Conservation (phyloP, 176 grass and related monocot genomes). For the Aegilops sharonensis region DNA sequence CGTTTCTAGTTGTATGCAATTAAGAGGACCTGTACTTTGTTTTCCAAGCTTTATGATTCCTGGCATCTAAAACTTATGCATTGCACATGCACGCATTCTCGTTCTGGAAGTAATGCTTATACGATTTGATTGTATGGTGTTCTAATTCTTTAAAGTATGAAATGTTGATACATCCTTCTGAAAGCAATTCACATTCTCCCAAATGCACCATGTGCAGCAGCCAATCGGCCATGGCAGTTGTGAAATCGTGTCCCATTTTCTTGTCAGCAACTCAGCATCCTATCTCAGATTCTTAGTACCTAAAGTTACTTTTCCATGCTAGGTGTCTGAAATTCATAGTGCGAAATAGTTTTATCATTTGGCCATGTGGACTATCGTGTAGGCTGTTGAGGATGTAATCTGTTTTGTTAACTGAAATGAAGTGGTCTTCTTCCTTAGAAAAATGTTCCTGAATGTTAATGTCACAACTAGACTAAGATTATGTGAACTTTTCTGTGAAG, state of each 20-base stretch:
- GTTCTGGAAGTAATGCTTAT: not conserved
- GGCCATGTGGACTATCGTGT: not conserved
- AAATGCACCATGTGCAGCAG: not conserved
- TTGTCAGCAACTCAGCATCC: not conserved
- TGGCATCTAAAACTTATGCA: not conserved
- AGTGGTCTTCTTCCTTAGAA: not conserved
- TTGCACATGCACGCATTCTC: not conserved
- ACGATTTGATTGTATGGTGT: not conserved
- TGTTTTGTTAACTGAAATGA: slow-evolving; percentile 10
- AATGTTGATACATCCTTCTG: too few species aligned
- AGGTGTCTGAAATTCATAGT: not conserved
- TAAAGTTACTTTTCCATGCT: not conserved
- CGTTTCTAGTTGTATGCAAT: not conserved
- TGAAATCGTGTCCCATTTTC: not conserved
- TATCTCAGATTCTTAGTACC: too few species aligned
- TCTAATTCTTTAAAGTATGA: not conserved
- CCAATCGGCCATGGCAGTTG: not conserved
- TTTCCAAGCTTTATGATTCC: not conserved
- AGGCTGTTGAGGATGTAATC: not conserved
- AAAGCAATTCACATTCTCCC: not conserved
- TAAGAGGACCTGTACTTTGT: not conserved
- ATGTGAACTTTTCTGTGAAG: slow-evolving; percentile 39
- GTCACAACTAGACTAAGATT: not conserved
- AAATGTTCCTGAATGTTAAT: not conserved
- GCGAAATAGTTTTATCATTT: not conserved